Base-by-base conservation (phyloP, 2,329 filamentous ascomycete genomes). In the Aaosphaeria arxii region DNA sequence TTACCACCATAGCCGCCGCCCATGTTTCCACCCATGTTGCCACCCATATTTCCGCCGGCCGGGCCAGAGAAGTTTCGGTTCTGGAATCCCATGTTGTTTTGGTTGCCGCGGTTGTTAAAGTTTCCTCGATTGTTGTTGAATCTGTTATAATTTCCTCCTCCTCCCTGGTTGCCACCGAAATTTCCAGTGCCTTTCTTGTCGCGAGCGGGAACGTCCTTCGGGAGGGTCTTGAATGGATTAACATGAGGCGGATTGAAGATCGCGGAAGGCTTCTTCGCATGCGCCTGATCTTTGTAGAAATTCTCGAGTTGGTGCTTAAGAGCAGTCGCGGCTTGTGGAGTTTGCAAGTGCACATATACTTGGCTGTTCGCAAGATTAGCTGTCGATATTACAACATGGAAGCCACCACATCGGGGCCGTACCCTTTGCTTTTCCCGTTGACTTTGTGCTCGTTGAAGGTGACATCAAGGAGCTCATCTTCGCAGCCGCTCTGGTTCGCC, bases 371-470 rank as follows among this genome's bases (percentile, higher is more conserved):
- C 17, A 4, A n/a, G 47, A 39, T 54, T 43, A 45, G 50, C 55
- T 42, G 42, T 33, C 31, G 17, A 30, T 7, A 40, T 28, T 24
- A 7, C 9, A 24, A 40, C 17, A 9, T 36, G 33, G 9, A n/a
- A 36, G n/a, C 9, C 9, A 40, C 17, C 11, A 28, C 11, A 30
- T 9, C 7, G 11, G 1, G 11, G 17, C 71, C 84, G 55, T 79
- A 95, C 91, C 94, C 92, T 76, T 97, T 96, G 73, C 90, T 96
- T 75, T 99, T 99, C 59, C 94, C 94, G 59, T 99, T 99, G 42
- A 97, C 91, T 69, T 99, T 99, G 73, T 97, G 94, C 70, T 99
- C 94, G 62, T 90, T 96, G 70, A 97, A 99, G 0, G 91, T 96
- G 44, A 99, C 84, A 52, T 97, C 94, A 62, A 89, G 91, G 13